Evolutionary conservation across 345 rosid species (phyloP), one percentile per base, ranked within the genome.

Genomic region (Bruguiera sexangula): DNA sequence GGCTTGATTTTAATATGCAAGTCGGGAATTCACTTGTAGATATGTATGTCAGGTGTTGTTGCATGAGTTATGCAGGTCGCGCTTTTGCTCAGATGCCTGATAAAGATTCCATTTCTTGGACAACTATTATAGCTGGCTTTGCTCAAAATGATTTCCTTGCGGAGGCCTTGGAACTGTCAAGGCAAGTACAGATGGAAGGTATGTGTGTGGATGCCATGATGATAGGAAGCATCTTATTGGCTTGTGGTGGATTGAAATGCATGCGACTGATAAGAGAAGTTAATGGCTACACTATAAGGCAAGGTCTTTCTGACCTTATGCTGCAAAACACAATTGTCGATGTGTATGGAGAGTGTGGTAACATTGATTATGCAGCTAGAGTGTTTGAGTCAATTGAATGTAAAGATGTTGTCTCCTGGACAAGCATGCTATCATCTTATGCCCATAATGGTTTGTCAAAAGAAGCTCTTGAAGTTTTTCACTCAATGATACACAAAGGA

Each of bases 391-490:
- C 69, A n/a, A 73, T 84, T 54, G 73, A 82, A 75, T 51, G 63
- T n/a, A 87, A 89, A 78, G 95, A 94, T 85, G 75, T 81, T 51
- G 87, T 91, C 64, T 86, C 96, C 64, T 93, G 96, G 98, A 93
- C 97, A 56, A 91, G 94, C 94, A 82, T 89, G 85, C 85, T 93
- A 63, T 89, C 92, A 31, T 84, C 87, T 43, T 85, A 84, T 80
- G 86, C 73, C 72, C 83, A 74, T 57, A 83, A 82, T 70, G 88
- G 90, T 62, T 73, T 78, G n/a, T 78, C 86, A 64, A 81, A 70
- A 68, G 87, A 86, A 78, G 96, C 97, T 76, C 74, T 89, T 70
- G 80, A 69, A 67, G 67, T 78, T 39, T 88, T 82, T 74, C 75
- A 67, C 70, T 65, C 70, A 4, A 86, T 86, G 92, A 84, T 67